phyloP scores from a whole-genome alignment of 2,329 filamentous ascomycete species.

The Trichoderma brevicompactum region DNA sequence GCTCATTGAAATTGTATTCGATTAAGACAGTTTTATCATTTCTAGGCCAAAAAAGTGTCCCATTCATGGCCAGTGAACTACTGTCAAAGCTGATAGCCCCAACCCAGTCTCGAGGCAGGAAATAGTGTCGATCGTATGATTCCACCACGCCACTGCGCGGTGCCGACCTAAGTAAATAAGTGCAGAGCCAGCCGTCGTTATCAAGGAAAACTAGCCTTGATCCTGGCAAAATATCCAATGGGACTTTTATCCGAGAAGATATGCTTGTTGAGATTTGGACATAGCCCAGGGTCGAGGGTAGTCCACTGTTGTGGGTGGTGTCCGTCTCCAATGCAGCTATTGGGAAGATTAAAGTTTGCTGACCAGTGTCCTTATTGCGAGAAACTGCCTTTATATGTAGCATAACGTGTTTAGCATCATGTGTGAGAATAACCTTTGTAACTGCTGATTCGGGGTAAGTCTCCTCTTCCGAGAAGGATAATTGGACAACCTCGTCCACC shows the following conservation, averaged over 20 bases:
- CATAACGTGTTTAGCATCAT: not conserved
- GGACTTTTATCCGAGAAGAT: not conserved
- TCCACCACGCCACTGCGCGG: not conserved
- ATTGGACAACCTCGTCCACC: not conserved
- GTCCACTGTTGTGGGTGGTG: no score
- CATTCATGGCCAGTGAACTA: not conserved
- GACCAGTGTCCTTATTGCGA: no score
- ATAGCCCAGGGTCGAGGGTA: not conserved
- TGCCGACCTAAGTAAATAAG: not conserved
- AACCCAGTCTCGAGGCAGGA: not conserved
- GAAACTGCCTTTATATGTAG: not conserved
- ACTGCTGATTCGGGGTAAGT: not conserved
- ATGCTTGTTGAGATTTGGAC: not conserved
- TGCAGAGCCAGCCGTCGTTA: not conserved
- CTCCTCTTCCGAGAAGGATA: no score
- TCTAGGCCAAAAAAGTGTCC: not conserved
- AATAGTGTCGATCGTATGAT: constrained; percentile 6
- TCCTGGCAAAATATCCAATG: not conserved
- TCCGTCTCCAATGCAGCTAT: not conserved
- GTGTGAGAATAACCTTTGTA: not conserved
- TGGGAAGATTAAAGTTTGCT: not conserved
- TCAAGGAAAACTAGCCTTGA: not conserved
- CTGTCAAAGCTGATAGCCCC: not conserved
- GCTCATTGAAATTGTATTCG: not conserved
- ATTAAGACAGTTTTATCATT: not conserved